Percentiles rank a stretch among this genome's conserved stretches.
These are phyloP conservation scores for Sapria himalayana DNA, from an alignment of 345 rosid genomes.

Conservation along the genomic window DNA sequence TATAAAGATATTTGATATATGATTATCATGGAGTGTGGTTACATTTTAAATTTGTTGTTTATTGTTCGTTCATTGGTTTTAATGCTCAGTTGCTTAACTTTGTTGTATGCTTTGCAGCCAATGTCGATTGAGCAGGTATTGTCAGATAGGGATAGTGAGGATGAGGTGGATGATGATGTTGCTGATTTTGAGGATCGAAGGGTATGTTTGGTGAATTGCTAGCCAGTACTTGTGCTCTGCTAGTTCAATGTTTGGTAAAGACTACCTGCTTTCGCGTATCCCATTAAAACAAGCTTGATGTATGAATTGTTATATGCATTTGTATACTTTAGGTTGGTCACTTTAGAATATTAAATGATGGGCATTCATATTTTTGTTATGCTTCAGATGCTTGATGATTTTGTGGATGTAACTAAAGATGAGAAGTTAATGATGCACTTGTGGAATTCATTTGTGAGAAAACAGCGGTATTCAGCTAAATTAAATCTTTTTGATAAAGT, in stretches of 20 bases:
- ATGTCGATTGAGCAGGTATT: constrained; percentile 87
- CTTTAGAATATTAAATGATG: too few species aligned
- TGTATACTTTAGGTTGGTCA: too few species aligned
- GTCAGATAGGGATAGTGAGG: constrained; percentile 94
- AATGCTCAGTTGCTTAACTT: background rate
- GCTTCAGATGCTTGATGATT: constrained; percentile 94
- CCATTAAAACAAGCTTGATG: too few species aligned
- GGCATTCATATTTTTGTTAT: constrained; percentile 1
- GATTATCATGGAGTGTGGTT: too few species aligned
- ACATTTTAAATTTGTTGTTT: too few species aligned
- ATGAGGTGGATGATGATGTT: constrained; percentile 97
- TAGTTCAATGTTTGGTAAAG: too few species aligned
- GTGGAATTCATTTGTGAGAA: constrained; percentile 96
- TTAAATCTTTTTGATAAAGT: too few species aligned
- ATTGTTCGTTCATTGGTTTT: background rate
- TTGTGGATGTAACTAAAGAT: constrained; percentile 88
- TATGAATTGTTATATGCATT: too few species aligned
- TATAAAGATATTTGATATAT: too few species aligned
- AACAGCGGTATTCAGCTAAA: constrained; percentile 56
- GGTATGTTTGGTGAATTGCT: constrained; percentile 31
- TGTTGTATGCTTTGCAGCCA: constrained; percentile 29
- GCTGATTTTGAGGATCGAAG: constrained; percentile 97
- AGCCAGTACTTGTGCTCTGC: too few species aligned
- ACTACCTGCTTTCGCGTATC: too few species aligned
- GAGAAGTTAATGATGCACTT: constrained; percentile 95